phyloP scores from a whole-genome alignment of 306 rosid genomes.

The Fagus sylvatica region DNA sequence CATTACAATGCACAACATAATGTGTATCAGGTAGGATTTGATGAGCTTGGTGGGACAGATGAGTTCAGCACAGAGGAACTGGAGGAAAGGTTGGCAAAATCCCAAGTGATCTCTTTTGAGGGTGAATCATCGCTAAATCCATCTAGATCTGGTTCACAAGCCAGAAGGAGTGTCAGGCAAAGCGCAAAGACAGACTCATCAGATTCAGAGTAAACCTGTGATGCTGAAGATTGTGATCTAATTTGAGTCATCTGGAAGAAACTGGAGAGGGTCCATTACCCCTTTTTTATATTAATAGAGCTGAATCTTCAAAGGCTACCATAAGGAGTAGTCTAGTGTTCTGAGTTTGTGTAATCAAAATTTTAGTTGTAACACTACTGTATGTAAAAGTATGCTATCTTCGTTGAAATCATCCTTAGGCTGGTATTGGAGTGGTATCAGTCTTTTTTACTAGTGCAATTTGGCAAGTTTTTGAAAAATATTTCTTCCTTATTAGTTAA shows the following conservation, averaged over 20 bases:
- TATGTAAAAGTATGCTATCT: neutral
- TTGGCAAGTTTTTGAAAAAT: constrained; percentile 13
- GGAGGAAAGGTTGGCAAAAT: constrained; percentile 86
- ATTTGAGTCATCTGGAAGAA: neutral
- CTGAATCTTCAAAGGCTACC: neutral
- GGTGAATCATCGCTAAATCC: constrained; percentile 72
- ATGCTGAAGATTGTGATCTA: neutral
- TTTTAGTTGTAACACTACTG: neutral
- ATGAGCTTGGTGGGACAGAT: constrained; percentile 94
- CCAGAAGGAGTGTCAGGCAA: constrained; percentile 69
- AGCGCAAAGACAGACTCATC: constrained; percentile 71
- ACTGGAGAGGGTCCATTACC: neutral
- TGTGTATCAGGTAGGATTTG: constrained; percentile 82
- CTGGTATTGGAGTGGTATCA: neutral
- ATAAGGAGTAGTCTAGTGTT: neutral
- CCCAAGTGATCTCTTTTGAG: constrained; percentile 74
- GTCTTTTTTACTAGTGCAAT: neutral
- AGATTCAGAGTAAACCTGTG: constrained; percentile 61
- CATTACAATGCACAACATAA: constrained; percentile 12
- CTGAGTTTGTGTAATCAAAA: neutral
- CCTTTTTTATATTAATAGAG: no score
- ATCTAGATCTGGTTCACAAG: constrained; percentile 49
- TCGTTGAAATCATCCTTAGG: constrained; percentile 2
- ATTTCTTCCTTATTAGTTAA: neutral
- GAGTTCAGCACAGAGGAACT: constrained; percentile 87